Evolutionary conservation across 495 filamentous ascomycete species (phyloP), one percentile per base, ranked within the genome.

Genomic region (Pyronema domesticum): DNA sequence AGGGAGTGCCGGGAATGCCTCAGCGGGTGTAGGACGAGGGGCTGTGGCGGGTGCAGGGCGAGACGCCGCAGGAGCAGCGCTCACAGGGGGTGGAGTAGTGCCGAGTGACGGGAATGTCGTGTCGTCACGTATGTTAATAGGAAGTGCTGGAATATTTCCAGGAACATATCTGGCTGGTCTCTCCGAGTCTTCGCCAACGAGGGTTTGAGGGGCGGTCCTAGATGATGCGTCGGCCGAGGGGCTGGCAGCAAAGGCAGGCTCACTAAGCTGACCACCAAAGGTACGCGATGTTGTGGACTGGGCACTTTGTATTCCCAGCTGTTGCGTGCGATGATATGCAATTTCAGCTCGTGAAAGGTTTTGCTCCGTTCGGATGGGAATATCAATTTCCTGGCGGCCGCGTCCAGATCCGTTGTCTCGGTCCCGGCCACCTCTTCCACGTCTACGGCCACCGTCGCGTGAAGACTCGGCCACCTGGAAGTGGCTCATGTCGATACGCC

Each of bases 271-370:
- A 1, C 85, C 85, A 17, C 88, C 86, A 68, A 94, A 95, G 10
- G 78, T 86, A 23, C 86, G 76, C 8, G 76, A 77, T 3, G 85
- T 75, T 6, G 82, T 77, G 0, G 86, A 82, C 63, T 91, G 89
- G 1, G 85, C 79, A 56, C 78, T 87, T 58, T 89, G 86, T 40
- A 98, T 83, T 3, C 87, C 89, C 77, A 94, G 37, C 37, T 53
- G 50, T 36, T 50, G 80, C 57, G 94, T 86, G 43, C 93, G 74
- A 60, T 95, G 89, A 64, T 88, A 94, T 35, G 93, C 93, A 30
- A 95, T 70, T 66, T 98, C 85, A 58, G 89, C 91, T 69, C 91
- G 71, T 56, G 80, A 73, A 68, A 95, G 65, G 8, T 88, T 85
- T 55, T 91, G 87, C 0, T 85, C 86, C 40, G 82, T 85, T 33